These are phyloP conservation scores for Nitzschia palea DNA, from an alignment of 108 stramenopile genomes.

Conservation along the genomic window DNA sequence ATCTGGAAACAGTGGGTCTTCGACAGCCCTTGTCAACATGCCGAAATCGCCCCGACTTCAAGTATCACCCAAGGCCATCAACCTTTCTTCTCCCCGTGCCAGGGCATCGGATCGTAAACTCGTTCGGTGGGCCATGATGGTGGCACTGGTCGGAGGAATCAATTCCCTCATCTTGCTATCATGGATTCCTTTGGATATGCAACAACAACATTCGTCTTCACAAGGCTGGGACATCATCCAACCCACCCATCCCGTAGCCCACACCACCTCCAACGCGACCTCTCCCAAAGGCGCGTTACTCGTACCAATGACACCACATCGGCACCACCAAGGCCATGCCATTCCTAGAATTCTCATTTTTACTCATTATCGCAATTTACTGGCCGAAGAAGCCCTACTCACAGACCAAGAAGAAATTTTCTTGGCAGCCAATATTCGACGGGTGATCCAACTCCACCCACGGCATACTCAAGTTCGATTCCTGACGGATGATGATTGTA, in stretches of 20 bases:
- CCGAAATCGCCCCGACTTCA: no score
- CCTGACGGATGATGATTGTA: conserved; percentile 68
- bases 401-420: conserved; percentile 48
- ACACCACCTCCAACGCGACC: no score
- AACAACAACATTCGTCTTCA: background rate
- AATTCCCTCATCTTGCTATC: background rate
- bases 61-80: no score
- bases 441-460: conserved; percentile 51
- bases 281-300: background rate
- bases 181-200: background rate
- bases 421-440: conserved; percentile 48
- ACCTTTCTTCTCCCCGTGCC: no score
- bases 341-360: conserved; percentile 71
- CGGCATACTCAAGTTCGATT: conserved; percentile 40
- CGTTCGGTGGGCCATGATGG: background rate
- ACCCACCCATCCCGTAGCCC: background rate
- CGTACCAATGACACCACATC: background rate
- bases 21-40: no score
- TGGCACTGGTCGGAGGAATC: background rate
- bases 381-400: conserved; percentile 20
- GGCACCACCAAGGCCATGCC: background rate
- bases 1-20: no score
- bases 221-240: background rate
- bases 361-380: conserved; percentile 67
- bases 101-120: background rate